Conservation (phyloP, 306 rosid genomes). For the Benincasa hispida region DNA sequence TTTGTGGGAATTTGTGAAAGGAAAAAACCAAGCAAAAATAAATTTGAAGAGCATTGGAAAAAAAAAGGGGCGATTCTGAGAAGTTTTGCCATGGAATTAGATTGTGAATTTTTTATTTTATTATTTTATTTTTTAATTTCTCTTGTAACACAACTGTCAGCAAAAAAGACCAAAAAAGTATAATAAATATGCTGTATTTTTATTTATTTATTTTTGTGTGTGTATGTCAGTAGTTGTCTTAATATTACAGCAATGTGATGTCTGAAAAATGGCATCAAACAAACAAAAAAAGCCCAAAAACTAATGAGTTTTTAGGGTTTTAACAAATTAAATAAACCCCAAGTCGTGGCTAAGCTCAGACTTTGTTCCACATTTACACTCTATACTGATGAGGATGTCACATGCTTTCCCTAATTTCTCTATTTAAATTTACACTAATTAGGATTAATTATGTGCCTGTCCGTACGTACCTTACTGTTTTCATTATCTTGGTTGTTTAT, state of each 20-base stretch:
- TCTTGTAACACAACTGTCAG: constrained; percentile 3
- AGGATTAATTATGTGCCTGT: no score
- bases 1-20: background rate
- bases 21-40: background rate
- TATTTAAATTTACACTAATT: background rate
- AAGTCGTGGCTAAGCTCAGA: background rate
- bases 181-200: background rate
- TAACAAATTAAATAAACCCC: background rate
- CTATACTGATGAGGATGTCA: background rate
- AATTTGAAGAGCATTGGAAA: background rate
- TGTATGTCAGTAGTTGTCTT: constrained; percentile 1
- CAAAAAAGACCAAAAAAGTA: background rate
- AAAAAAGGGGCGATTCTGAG: background rate
- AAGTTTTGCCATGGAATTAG: background rate
- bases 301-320: background rate
- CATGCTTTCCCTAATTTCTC: background rate
- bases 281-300: background rate
- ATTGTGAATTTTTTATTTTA: background rate
- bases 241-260: background rate
- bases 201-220: background rate
- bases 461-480: background rate
- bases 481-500: background rate
- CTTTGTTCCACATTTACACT: background rate
- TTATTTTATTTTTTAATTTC: background rate
- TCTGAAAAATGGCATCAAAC: background rate